Evolutionary conservation across 768 basidiomycete genomes (phyloP).

Genomic region (Mrakia frigida): DNA sequence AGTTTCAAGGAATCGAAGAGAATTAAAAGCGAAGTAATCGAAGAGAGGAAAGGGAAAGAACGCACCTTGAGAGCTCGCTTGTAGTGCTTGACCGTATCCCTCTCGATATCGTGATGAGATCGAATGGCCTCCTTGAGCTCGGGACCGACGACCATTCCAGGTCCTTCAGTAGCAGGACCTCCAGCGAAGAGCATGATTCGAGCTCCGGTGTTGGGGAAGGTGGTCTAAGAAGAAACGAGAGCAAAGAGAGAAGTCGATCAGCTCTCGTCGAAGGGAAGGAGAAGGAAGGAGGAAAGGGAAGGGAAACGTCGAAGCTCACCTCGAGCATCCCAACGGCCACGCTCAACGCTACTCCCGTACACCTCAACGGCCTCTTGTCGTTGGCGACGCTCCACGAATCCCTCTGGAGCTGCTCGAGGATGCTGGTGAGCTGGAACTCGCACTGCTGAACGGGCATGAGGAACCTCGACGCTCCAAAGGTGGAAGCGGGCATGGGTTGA

Average conservation of each 20-base stretch:
- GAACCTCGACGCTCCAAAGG: constrained; percentile 54
- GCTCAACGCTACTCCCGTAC: constrained; percentile 89
- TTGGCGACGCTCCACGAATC: constrained; percentile 98
- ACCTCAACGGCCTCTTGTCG: constrained; percentile 85
- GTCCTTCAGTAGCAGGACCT: constrained; percentile 92
- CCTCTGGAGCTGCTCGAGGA: constrained; percentile 76
- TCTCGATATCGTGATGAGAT: constrained; percentile 97
- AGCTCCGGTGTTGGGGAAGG: constrained; percentile 92
- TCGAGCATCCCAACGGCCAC: constrained; percentile 91
- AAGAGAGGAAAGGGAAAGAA: not conserved
- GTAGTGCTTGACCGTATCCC: constrained; percentile 93
- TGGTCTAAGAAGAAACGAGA: constrained; percentile 49
- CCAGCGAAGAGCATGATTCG: constrained; percentile 95
- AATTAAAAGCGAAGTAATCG: not conserved
- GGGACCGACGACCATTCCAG: constrained; percentile 91
- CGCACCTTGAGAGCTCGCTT: constrained; percentile 88
- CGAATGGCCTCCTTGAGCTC: constrained; percentile 96
- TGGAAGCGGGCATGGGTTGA: constrained; percentile 43
- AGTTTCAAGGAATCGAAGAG: constrained; percentile 16
- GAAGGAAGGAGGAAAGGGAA: not conserved
- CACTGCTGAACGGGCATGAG: constrained; percentile 83
- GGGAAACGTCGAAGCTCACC: constrained; percentile 47
- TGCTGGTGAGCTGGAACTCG: constrained; percentile 92
- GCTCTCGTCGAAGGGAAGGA: not conserved
- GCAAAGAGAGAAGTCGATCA: not conserved